These are phyloP conservation scores for Diaporthe helianthi DNA, from an alignment of 2,329 filamentous ascomycete genomes.

Conservation along the genomic window DNA sequence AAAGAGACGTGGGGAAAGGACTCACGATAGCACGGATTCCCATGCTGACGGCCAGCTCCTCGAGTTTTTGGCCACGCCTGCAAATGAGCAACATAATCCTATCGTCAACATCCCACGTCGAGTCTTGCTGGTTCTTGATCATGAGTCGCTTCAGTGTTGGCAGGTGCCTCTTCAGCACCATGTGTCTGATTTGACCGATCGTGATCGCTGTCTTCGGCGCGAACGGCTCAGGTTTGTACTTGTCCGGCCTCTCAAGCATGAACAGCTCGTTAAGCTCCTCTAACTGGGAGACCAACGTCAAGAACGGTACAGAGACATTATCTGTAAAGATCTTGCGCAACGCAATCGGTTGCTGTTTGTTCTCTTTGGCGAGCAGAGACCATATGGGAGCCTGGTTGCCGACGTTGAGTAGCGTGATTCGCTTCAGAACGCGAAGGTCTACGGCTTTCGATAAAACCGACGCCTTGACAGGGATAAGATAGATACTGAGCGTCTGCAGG, in stretches of 20 bases:
- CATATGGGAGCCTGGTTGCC: conserved; percentile 68
- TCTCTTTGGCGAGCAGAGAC: conserved; percentile 62
- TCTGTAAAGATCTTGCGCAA: conserved; percentile 69
- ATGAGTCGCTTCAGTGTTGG: conserved; percentile 61
- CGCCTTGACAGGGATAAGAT: conserved; percentile 66
- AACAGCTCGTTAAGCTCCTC: conserved; percentile 64
- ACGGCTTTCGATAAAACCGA: conserved; percentile 63
- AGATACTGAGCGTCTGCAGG: conserved; percentile 60
- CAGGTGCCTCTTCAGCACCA: conserved; percentile 65
- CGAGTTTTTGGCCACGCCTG: conserved; percentile 53
- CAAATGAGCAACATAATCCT: conserved; percentile 63
- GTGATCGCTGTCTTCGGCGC: conserved; percentile 56
- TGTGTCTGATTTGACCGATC: conserved; percentile 64
- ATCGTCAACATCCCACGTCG: conserved; percentile 64
- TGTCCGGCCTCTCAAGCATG: conserved; percentile 60
- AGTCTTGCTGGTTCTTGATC: conserved; percentile 63
- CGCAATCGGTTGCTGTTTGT: conserved; percentile 57
- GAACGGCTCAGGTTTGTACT: conserved; percentile 60
- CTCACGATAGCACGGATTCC: conserved; percentile 62
- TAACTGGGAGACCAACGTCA: conserved; percentile 61
- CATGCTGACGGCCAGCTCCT: conserved; percentile 64
- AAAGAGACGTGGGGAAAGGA: conserved; percentile 30
- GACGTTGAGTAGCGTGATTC: conserved; percentile 68
- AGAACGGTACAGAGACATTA: conserved; percentile 62
- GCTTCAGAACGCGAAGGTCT: conserved; percentile 62